Conservation (phyloP, 805 yeast species). For the Millerago galiae region DNA sequence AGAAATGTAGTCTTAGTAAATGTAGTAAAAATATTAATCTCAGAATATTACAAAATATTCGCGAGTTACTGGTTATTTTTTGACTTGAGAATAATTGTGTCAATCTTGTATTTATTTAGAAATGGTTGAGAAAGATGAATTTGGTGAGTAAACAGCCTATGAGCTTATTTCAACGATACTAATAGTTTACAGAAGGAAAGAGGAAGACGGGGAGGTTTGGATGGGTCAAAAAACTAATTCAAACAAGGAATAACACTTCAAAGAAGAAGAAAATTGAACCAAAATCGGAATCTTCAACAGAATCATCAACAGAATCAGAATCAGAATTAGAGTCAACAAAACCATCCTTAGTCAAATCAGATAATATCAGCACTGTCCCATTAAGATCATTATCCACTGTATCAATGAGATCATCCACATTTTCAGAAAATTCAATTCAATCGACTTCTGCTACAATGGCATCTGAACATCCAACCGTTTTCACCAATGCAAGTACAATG, state of each 20-base stretch:
- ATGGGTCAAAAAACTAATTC: conserved; percentile 1
- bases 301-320: neutral
- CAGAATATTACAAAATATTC: no score
- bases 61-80: neutral
- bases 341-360: neutral
- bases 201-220: neutral
- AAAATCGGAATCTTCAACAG: neutral
- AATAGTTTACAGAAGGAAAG: neutral
- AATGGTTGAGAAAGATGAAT: no score
- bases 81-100: no score
- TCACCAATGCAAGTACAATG: conserved; percentile 56
- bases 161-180: neutral
- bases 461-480: conserved; percentile 33
- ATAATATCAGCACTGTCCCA: conserved; percentile 26
- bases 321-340: neutral
- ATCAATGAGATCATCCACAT: conserved; percentile 30
- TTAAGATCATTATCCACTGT: conserved; percentile 28
- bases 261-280: neutral
- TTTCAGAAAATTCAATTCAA: conserved; percentile 30
- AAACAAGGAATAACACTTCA: neutral
- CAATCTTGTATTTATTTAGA: no score
- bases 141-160: neutral
- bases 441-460: conserved; percentile 30
- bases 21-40: no score
- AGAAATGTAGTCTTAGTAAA: no score